Evolutionary conservation across 129 eudicot genomes (phyloP).

Genomic region (Heracleum sosnowskyi): DNA sequence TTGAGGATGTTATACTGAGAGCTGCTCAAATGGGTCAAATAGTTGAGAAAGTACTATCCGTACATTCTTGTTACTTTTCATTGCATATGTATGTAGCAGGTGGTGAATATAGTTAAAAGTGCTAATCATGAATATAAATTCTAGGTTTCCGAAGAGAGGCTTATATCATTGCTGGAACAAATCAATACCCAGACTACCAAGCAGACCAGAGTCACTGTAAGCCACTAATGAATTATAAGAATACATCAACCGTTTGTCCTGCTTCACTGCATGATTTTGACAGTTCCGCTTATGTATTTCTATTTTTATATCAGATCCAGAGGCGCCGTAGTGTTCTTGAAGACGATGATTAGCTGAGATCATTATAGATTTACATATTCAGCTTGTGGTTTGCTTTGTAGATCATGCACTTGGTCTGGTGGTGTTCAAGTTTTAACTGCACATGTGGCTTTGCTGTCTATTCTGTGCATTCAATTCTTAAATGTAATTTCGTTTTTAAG

Average conservation of each 20-base stretch:
- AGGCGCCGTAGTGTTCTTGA: constrained; percentile 95
- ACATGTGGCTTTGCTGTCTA: not conserved
- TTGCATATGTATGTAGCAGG: not conserved
- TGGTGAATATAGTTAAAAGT: not conserved
- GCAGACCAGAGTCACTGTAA: constrained; percentile 95
- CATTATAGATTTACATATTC: not conserved
- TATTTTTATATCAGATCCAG: constrained; percentile 51
- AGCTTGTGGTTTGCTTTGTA: not conserved
- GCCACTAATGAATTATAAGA: constrained; percentile 15
- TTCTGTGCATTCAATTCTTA: not conserved
- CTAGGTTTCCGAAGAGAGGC: constrained; percentile 91
- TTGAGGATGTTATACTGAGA: constrained; percentile 85
- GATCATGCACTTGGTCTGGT: not conserved
- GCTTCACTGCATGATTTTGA: not conserved
- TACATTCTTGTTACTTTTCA: not conserved
- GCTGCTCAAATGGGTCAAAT: constrained; percentile 97
- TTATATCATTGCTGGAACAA: constrained; percentile 88
- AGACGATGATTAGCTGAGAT: constrained; percentile 62
- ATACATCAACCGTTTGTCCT: not conserved
- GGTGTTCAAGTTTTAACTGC: not conserved
- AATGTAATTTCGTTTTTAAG: not conserved
- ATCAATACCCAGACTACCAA: constrained; percentile 89
- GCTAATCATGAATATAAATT: not conserved
- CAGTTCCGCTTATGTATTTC: not conserved
- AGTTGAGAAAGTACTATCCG: constrained; percentile 55